These are phyloP conservation scores for Cercospora sojina DNA, from an alignment of 2,329 filamentous ascomycete species.

Conservation along the genomic window DNA sequence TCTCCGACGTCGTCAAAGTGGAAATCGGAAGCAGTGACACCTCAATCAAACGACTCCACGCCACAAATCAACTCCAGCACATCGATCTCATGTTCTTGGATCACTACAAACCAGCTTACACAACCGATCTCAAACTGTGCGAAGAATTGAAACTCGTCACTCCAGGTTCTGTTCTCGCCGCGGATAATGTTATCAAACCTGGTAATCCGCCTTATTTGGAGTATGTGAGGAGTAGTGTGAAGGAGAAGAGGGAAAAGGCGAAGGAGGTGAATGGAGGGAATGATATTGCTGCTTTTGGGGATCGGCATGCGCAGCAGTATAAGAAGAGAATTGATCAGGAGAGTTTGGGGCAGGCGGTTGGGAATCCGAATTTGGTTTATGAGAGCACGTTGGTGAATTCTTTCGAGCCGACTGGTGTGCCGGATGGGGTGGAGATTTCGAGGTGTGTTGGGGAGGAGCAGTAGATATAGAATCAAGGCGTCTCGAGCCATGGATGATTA, in stretches of 20 bases:
- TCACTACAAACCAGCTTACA: conserved; percentile 76
- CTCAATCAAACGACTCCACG: conserved; percentile 62
- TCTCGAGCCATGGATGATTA: no score
- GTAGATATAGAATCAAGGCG: no score
- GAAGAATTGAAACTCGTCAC: conserved; percentile 67
- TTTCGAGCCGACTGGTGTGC: conserved; percentile 66
- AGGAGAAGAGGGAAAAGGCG: conserved; percentile 46
- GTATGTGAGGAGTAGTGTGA: conserved; percentile 65
- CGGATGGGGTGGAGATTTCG: conserved; percentile 67
- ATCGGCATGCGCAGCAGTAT: conserved; percentile 51
- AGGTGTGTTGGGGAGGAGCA: conserved; percentile 50
- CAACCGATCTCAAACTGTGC: conserved; percentile 71
- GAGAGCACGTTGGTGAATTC: conserved; percentile 63
- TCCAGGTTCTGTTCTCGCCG: conserved; percentile 62
- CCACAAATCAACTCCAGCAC: conserved; percentile 53
- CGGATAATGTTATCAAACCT: conserved; percentile 70
- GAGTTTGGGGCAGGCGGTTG: conserved; percentile 45
- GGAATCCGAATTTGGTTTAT: conserved; percentile 66
- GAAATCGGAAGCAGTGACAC: conserved; percentile 67
- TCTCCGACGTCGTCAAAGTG: conserved; percentile 68
- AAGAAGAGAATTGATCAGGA: conserved; percentile 49
- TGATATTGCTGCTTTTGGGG: conserved; percentile 43
- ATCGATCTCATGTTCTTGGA: conserved; percentile 77
- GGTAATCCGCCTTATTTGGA: conserved; percentile 69
- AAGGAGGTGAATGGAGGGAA: conserved; percentile 27